Conservation (phyloP, 2,329 filamentous ascomycete genomes). For the Talaromyces atroroseus region DNA sequence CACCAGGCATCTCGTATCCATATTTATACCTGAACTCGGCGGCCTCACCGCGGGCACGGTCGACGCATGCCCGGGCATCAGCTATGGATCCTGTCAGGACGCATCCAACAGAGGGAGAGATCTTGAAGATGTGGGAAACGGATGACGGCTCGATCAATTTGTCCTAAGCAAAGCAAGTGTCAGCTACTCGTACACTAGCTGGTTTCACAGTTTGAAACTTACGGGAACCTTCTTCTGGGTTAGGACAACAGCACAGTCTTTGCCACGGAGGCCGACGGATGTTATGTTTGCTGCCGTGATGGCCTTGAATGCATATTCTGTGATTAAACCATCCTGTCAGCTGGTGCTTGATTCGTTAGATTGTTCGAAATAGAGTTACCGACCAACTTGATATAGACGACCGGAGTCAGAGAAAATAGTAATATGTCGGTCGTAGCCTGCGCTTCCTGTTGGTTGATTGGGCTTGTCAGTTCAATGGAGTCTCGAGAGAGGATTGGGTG, state of each 20-base stretch:
- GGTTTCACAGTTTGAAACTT: slow-evolving; percentile 40
- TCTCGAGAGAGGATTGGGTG: slow-evolving; percentile 19
- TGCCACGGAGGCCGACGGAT: slow-evolving; percentile 90
- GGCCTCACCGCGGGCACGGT: slow-evolving; percentile 88
- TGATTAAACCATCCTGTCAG: not conserved
- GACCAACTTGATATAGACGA: slow-evolving; percentile 98
- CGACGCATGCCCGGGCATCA: slow-evolving; percentile 88
- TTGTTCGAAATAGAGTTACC: slow-evolving; percentile 36
- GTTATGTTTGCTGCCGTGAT: slow-evolving; percentile 99
- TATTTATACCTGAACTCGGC: slow-evolving; percentile 98
- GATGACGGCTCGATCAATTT: slow-evolving; percentile 98
- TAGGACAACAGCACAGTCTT: slow-evolving; percentile 92
- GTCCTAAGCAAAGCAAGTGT: slow-evolving; percentile 61
- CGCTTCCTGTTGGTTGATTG: slow-evolving; percentile 55
- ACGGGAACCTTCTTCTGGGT: slow-evolving; percentile 99
- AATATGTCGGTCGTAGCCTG: slow-evolving; percentile 96
- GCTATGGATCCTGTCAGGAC: slow-evolving; percentile 99
- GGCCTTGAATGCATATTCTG: slow-evolving; percentile 99
- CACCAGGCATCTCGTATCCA: slow-evolving; percentile 99
- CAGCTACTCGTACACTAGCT: not conserved
- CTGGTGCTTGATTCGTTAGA: not conserved
- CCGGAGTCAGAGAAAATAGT: slow-evolving; percentile 99
- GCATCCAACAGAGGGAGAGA: slow-evolving; percentile 92
- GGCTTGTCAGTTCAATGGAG: slow-evolving; percentile 6
- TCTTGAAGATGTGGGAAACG: slow-evolving; percentile 94